Evolutionary conservation across 768 basidiomycete genomes (phyloP).

Genomic region (Lactifluus rugatus): DNA sequence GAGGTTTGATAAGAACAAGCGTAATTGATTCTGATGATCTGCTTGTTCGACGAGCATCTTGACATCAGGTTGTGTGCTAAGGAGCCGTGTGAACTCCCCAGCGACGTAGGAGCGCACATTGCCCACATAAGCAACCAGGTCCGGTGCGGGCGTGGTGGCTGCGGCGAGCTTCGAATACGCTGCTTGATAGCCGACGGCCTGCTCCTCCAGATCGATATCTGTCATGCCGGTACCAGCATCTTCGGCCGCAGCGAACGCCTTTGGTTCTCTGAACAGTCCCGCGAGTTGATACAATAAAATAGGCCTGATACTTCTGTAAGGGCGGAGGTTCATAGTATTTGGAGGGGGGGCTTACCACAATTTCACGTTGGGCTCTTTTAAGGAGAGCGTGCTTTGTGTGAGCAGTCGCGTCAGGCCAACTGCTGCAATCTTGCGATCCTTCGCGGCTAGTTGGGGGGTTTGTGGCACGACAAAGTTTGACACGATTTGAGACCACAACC

Average conservation of each 20-base stretch:
- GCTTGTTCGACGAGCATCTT: conserved; percentile 22
- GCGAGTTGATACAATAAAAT: conserved; percentile 56
- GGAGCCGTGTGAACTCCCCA: conserved; percentile 27
- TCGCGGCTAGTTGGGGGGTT: conserved; percentile 65
- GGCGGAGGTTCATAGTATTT: background rate
- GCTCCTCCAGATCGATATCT: conserved; percentile 84
- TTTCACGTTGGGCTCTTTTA: conserved; percentile 49
- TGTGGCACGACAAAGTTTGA: conserved; percentile 72
- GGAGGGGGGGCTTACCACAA: conserved; percentile 44
- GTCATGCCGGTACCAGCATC: conserved; percentile 52
- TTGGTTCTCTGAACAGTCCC: conserved; percentile 69
- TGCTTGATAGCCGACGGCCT: conserved; percentile 84
- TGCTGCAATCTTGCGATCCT: conserved; percentile 76
- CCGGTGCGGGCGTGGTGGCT: conserved; percentile 46
- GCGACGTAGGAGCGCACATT: conserved; percentile 49
- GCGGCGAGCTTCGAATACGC: conserved; percentile 89
- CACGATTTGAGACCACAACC: conserved; percentile 74
- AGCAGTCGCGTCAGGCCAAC: conserved; percentile 75
- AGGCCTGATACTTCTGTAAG: conserved; percentile 42
- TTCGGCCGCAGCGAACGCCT: conserved; percentile 47
- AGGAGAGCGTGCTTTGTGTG: conserved; percentile 62
- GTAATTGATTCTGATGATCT: conserved; percentile 21
- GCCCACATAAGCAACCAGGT: conserved; percentile 52
- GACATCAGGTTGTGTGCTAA: conserved; percentile 15
- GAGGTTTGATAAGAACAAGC: conserved; percentile 27